Percentiles rank a stretch among this genome's conserved stretches.
These are phyloP conservation scores for Avena sativa DNA, from an alignment of 176 grass and related monocot species.

Conservation along the genomic window DNA sequence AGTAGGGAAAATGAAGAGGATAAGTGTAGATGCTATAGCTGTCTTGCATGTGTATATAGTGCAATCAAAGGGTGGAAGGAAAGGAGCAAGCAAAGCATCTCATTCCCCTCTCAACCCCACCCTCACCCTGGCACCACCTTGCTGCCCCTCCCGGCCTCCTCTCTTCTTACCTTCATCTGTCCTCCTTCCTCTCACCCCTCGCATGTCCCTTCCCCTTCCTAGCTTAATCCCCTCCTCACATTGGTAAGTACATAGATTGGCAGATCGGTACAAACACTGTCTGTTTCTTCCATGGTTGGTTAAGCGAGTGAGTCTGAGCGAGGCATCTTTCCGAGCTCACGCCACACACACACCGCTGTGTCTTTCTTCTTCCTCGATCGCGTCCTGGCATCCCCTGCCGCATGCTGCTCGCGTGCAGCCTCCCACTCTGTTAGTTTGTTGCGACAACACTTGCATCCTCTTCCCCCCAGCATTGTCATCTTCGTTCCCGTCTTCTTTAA, in stretches of 20 bases:
- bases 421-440: not conserved
- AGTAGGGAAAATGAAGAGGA: not conserved
- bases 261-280: not conserved
- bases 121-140: not conserved
- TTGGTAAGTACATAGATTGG: too few relatives aligned
- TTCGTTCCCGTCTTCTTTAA: not conserved
- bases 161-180: not conserved
- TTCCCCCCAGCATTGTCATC: not conserved
- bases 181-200: slow-evolving; percentile 57
- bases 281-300: slow-evolving; percentile 31
- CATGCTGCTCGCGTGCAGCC: slow-evolving; percentile 2
- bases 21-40: not conserved
- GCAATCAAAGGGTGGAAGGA: slow-evolving; percentile 30
- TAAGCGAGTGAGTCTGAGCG: not conserved
- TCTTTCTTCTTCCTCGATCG: too few relatives aligned
- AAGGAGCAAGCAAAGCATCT: slow-evolving; percentile 76
- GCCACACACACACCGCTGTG: not conserved
- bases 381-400: not conserved
- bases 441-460: too few relatives aligned
- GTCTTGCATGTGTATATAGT: not conserved
- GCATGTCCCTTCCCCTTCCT: slow-evolving; percentile 50
- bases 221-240: not conserved
- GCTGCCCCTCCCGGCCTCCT: not conserved
- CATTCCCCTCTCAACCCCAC: slow-evolving; percentile 53
- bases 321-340: not conserved